These are phyloP conservation scores for Trichosanthes truncata DNA, from an alignment of 306 rosid genomes.

Conservation along the genomic window DNA sequence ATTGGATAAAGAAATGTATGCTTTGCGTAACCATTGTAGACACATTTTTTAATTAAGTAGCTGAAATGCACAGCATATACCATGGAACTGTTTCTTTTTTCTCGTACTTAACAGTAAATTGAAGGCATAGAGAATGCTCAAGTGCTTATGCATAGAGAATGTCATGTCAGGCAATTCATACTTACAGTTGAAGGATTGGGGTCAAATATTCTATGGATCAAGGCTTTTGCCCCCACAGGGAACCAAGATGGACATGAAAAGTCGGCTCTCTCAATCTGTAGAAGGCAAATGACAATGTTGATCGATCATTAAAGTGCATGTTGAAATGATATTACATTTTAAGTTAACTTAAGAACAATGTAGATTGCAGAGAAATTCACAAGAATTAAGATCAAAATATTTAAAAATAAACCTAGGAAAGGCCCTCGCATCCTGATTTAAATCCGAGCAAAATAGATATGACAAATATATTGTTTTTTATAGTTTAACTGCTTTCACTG, in stretches of 20 bases:
- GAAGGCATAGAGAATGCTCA: neutral
- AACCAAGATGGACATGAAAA: conserved; percentile 78
- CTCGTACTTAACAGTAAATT: neutral
- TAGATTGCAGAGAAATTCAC: neutral
- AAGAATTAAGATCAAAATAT: neutral
- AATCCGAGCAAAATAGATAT: neutral
- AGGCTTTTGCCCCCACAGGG: conserved; percentile 70
- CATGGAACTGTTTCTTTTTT: neutral
- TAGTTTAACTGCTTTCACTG: neutral
- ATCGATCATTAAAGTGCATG: neutral
- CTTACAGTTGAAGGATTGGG: conserved; percentile 76
- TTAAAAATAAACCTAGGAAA: neutral
- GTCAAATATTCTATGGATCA: conserved; percentile 58
- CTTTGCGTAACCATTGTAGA: neutral
- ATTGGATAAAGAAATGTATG: neutral
- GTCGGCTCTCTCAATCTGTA: conserved; percentile 69
- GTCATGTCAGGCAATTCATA: conserved; percentile 15
- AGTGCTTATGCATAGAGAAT: neutral
- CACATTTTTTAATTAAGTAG: neutral
- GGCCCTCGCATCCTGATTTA: neutral
- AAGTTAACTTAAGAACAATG: too few relatives aligned
- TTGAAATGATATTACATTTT: too few relatives aligned
- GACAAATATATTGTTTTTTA: neutral
- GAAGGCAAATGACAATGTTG: conserved; percentile 5
- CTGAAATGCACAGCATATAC: neutral